Conservation (phyloP, 352 stramenopile species). For the Phytophthora syringae region DNA sequence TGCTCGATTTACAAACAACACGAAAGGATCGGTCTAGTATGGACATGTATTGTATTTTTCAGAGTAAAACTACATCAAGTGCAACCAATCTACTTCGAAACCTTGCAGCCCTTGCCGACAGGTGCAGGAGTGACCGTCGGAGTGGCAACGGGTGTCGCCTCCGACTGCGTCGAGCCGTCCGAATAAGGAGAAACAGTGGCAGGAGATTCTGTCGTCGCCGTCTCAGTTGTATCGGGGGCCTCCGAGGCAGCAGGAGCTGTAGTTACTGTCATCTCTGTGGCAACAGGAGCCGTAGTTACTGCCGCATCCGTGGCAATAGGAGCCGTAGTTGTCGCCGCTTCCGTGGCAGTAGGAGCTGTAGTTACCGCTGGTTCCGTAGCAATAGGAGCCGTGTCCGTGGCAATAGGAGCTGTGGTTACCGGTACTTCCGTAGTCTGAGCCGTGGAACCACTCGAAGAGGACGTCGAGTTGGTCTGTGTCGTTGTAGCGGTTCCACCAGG, state of each 20-base stretch:
- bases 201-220: not conserved
- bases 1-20: too few species aligned
- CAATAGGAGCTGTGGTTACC: not conserved
- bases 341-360: slow-evolving; percentile 11
- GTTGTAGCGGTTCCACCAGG: slow-evolving; percentile 9
- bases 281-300: not conserved
- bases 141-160: slow-evolving; percentile 8
- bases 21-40: too few species aligned
- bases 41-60: slow-evolving; percentile 15
- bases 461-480: slow-evolving; percentile 17
- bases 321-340: slow-evolving; percentile 9
- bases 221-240: slow-evolving; percentile 7
- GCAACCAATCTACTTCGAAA: slow-evolving; percentile 9
- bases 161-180: slow-evolving; percentile 18
- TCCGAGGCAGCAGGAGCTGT: not conserved
- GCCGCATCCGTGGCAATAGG: slow-evolving; percentile 5
- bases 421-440: slow-evolving; percentile 11
- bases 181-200: slow-evolving; percentile 4
- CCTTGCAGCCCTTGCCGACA: slow-evolving; percentile 19
- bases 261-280: slow-evolving; percentile 8
- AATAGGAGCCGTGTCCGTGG: not conserved
- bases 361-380: slow-evolving; percentile 4
- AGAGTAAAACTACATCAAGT: slow-evolving; percentile 3
- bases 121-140: slow-evolving; percentile 1
- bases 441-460: slow-evolving; percentile 7